A percentile compares a stretch with the other conserved stretches of the same genome.
These are phyloP conservation scores for Cornus suecica DNA, from an alignment of 148 eudicot genomes.

Conservation along the genomic window DNA sequence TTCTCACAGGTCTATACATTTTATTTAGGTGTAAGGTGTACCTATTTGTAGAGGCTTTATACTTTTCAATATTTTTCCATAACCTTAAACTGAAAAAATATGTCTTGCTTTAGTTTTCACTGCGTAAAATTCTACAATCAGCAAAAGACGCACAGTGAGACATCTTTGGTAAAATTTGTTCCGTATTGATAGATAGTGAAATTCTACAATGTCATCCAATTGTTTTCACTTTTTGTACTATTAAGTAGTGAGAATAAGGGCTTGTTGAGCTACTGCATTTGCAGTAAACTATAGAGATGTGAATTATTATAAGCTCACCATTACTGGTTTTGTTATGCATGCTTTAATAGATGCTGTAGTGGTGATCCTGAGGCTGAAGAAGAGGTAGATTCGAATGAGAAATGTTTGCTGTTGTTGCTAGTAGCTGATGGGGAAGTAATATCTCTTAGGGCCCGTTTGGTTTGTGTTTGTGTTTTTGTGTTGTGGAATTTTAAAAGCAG, in stretches of 20 bases:
- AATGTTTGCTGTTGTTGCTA: neutral
- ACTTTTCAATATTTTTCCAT: neutral
- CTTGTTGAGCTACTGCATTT: neutral
- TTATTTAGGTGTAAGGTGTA: neutral
- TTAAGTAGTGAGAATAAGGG: neutral
- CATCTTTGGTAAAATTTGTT: neutral
- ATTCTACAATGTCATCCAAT: neutral
- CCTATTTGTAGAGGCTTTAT: neutral
- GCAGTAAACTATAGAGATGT: neutral
- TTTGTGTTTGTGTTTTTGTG: too few relatives aligned
- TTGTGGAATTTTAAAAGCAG: too few relatives aligned
- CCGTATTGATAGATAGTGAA: neutral
- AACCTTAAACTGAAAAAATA: neutral
- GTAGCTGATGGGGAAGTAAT: neutral
- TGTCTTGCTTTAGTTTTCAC: neutral
- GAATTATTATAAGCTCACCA: neutral
- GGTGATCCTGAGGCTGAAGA: neutral
- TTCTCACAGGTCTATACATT: neutral
- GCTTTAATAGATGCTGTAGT: neutral
- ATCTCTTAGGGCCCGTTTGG: too few relatives aligned
- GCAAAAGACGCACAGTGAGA: neutral
- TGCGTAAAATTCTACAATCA: neutral
- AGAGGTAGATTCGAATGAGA: neutral
- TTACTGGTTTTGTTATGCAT: neutral
- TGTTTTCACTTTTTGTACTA: neutral